Conservation (phyloP, 169 alveolate genomes). For the Cryptosporidium sp. region DNA sequence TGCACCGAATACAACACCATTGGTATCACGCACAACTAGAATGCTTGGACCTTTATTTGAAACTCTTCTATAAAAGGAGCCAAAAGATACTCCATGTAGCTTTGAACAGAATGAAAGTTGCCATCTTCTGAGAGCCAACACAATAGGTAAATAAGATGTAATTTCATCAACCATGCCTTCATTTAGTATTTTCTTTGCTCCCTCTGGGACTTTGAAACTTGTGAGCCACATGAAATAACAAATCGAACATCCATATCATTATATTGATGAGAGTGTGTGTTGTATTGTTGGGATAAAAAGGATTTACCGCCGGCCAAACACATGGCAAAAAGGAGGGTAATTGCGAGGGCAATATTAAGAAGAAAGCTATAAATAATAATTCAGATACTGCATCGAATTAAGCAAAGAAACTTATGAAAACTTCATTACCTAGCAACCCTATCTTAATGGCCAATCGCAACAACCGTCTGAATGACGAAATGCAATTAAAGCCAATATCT, state of each 20-base stretch:
- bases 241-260: conserved; percentile 2
- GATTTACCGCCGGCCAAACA: conserved; percentile 29
- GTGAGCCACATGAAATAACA: conserved; percentile 63
- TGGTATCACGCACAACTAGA: conserved; percentile 83
- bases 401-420: conserved; percentile 7
- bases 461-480: neutral
- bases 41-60: conserved; percentile 84
- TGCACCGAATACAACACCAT: conserved; percentile 87
- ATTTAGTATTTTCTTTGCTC: conserved; percentile 59
- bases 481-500: neutral
- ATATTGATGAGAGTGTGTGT: neutral
- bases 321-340: conserved; percentile 12
- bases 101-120: conserved; percentile 77
- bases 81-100: conserved; percentile 77
- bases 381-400: neutral
- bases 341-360: neutral
- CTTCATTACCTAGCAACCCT: conserved; percentile 25
- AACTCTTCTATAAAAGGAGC: conserved; percentile 85
- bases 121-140: conserved; percentile 76
- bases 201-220: conserved; percentile 73
- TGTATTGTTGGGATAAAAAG: neutral
- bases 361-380: neutral
- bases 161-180: conserved; percentile 73
- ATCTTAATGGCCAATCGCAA: neutral
- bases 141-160: conserved; percentile 76